Conservation (phyloP, 176 grass and related monocot species). For the Thalia dealbata region DNA sequence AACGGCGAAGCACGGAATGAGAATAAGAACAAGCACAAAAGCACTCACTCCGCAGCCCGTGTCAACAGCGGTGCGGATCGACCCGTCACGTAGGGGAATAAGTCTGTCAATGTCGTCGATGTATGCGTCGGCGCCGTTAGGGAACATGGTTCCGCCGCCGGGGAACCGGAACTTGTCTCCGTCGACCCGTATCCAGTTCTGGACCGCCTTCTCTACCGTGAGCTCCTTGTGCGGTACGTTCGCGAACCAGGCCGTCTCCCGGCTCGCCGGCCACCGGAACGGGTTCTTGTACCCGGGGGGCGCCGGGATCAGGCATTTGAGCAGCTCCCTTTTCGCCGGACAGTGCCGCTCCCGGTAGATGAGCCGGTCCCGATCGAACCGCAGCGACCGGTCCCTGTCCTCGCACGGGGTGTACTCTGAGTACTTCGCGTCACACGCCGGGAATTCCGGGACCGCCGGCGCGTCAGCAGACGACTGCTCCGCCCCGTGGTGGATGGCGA, state of each 20-base stretch:
- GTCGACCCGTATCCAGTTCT: constrained; percentile 77
- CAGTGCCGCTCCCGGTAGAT: constrained; percentile 13
- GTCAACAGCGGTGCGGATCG: constrained; percentile 54
- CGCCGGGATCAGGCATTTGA: constrained; percentile 56
- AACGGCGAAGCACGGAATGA: background rate
- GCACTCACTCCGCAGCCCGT: constrained; percentile 53
- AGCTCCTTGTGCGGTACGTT: constrained; percentile 74
- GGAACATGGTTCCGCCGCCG: constrained; percentile 70
- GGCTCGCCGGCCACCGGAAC: constrained; percentile 54
- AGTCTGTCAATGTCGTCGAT: constrained; percentile 50
- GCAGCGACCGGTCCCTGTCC: constrained; percentile 10
- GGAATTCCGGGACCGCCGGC: background rate
- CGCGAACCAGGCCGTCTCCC: constrained; percentile 54
- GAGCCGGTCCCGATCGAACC: constrained; percentile 10
- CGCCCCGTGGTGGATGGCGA: constrained; percentile 30
- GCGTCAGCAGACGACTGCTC: constrained; percentile 10
- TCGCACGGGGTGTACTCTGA: constrained; percentile 16
- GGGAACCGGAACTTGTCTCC: constrained; percentile 60
- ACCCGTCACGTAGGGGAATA: constrained; percentile 44
- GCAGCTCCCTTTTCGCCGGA: constrained; percentile 26
- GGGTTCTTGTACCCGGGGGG: constrained; percentile 36
- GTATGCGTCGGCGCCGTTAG: constrained; percentile 52
- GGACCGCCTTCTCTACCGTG: constrained; percentile 61
- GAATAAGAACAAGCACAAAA: background rate
- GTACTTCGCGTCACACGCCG: constrained; percentile 1